Conservation (phyloP, 805 yeast species). For the Vanderwaltozyma polyspora region DNA sequence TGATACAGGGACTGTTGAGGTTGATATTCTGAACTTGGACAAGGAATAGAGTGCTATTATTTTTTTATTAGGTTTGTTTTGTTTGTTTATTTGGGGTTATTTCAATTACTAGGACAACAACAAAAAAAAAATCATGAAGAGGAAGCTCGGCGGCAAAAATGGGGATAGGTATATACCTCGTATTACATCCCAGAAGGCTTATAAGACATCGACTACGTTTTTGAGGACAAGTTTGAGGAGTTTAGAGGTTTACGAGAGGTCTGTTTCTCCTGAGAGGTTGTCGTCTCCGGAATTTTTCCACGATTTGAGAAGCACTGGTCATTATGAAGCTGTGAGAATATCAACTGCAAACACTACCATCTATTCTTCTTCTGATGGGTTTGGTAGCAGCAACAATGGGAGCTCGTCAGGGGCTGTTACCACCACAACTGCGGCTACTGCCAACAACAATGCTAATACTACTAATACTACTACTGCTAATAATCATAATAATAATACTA, state of each 20-base stretch:
- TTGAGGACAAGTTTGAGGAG: not conserved
- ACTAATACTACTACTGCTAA: slow-evolving; percentile 1
- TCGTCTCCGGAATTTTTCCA: slow-evolving; percentile 25
- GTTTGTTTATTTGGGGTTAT: no score
- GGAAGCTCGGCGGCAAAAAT: slow-evolving; percentile 7
- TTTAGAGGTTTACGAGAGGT: slow-evolving; percentile 8
- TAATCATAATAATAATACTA: not conserved
- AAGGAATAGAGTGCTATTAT: no score
- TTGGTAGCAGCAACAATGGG: no score
- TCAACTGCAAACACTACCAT: slow-evolving; percentile 1
- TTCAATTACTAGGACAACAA: no score
- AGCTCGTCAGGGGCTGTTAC: no score
- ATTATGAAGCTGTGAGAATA: slow-evolving; percentile 13
- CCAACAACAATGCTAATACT: not conserved
- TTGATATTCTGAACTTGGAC: no score
- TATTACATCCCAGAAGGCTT: slow-evolving; percentile 21
- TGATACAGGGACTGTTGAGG: no score
- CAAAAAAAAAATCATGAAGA: not conserved
- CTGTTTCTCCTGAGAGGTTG: slow-evolving; percentile 21
- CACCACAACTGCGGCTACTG: no score
- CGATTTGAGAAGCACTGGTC: slow-evolving; percentile 15
- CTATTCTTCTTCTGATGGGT: no score
- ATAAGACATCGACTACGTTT: slow-evolving; percentile 15
- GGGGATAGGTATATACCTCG: slow-evolving; percentile 33
- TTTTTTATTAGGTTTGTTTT: no score